Conservation (phyloP, 2,329 filamentous ascomycete genomes). For the Arachnomyces sp. region DNA sequence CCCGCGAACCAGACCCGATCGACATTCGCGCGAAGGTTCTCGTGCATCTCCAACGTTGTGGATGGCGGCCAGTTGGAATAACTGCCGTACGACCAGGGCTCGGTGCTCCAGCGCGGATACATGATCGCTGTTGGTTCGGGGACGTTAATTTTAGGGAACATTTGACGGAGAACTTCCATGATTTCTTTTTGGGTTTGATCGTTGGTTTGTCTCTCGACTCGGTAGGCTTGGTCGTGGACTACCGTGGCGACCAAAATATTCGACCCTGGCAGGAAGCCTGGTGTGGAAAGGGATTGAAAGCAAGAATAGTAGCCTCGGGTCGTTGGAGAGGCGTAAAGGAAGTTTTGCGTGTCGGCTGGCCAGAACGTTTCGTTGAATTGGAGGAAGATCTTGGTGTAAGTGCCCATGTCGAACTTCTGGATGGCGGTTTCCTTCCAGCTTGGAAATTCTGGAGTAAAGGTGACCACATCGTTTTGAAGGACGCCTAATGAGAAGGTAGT, state of each 20-base stretch:
- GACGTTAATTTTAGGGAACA: constrained; percentile 52
- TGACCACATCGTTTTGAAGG: constrained; percentile 53
- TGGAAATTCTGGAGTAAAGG: constrained; percentile 53
- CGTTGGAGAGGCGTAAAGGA: constrained; percentile 45
- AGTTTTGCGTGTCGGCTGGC: constrained; percentile 48
- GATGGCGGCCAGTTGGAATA: constrained; percentile 63
- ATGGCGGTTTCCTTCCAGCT: constrained; percentile 59
- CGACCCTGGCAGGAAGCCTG: constrained; percentile 53
- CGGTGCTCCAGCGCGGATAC: constrained; percentile 53
- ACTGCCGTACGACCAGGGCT: constrained; percentile 50
- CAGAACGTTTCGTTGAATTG: constrained; percentile 63
- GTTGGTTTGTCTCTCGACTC: constrained; percentile 53
- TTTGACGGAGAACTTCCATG: constrained; percentile 50
- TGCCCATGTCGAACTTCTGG: constrained; percentile 59
- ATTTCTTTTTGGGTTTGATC: constrained; percentile 51
- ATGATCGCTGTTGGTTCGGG: constrained; percentile 55
- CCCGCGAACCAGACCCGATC: constrained; percentile 58
- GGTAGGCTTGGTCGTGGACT: constrained; percentile 48
- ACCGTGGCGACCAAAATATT: constrained; percentile 62
- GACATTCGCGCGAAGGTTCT: constrained; percentile 60
- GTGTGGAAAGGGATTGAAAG: constrained; percentile 55
- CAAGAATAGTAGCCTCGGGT: constrained; percentile 51
- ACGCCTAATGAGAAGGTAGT: constrained; percentile 63
- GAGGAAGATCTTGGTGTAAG: constrained; percentile 66
- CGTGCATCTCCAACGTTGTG: constrained; percentile 57